Evolutionary conservation across 176 grass and related monocot species (phyloP).

Genomic region (Aegilops sharonensis): DNA sequence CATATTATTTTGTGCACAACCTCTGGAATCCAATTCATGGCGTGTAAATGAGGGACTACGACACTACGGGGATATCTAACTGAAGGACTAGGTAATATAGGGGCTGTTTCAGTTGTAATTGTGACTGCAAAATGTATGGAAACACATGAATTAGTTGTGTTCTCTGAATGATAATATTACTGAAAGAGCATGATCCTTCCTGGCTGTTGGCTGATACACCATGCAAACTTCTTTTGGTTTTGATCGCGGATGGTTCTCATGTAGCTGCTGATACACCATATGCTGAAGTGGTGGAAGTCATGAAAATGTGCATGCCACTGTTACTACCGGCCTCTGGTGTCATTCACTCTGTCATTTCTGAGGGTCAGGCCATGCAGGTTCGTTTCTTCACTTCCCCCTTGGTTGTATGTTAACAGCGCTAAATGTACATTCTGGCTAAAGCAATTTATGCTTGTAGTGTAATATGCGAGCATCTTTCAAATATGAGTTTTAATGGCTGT

Average conservation of each 20-base stretch:
- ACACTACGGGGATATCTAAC: background rate
- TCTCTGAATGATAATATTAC: constrained; percentile 29
- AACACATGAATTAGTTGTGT: background rate
- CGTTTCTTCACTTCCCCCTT: background rate
- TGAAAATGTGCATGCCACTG: constrained; percentile 72
- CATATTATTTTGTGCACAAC: constrained; percentile 8
- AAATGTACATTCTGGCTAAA: background rate
- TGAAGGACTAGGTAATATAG: background rate
- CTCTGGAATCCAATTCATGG: background rate
- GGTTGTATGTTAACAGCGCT: background rate
- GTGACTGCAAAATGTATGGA: background rate
- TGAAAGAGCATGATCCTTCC: constrained; percentile 96
- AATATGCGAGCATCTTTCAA: background rate
- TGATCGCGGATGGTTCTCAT: constrained; percentile 72
- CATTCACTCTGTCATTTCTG: constrained; percentile 39
- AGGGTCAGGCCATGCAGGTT: constrained; percentile 92
- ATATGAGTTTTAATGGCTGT: background rate
- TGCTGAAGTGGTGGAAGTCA: constrained; percentile 83
- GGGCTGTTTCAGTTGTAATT: constrained; percentile 21
- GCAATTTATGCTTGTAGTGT: background rate
- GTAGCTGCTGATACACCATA: constrained; percentile 22
- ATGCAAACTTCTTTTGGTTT: constrained; percentile 89
- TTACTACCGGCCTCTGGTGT: too few species aligned
- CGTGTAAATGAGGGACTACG: background rate
- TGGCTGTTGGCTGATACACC: constrained; percentile 83